Evolutionary conservation across 306 rosid species (phyloP).

Genomic region (Clitoria ternatea): DNA sequence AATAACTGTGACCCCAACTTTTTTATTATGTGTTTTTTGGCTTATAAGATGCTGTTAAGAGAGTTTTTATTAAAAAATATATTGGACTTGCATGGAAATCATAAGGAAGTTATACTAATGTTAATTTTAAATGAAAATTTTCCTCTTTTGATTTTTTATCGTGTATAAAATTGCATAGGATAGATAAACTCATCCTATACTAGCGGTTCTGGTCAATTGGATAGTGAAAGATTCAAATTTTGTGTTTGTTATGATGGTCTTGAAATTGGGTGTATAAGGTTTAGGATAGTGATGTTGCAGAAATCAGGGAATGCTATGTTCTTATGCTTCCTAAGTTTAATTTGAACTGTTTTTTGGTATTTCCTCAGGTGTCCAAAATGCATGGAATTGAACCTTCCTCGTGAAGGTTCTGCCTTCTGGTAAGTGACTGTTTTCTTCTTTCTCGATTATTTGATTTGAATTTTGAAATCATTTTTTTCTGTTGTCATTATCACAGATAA

Average conservation of each 20-base stretch:
- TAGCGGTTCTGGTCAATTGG: background rate
- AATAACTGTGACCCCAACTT: background rate
- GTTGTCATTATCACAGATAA: background rate
- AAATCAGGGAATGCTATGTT: background rate
- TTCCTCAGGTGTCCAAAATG: constrained; percentile 87
- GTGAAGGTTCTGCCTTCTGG: constrained; percentile 91
- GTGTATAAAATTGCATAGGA: too few species aligned
- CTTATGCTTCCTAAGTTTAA: background rate
- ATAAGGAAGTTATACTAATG: too few species aligned
- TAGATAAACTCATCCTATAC: too few species aligned
- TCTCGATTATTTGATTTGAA: background rate
- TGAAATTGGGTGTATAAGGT: background rate
- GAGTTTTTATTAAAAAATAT: too few species aligned
- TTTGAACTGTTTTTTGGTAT: background rate
- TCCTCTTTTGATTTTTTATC: too few species aligned
- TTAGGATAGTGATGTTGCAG: background rate
- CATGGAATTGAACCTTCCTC: constrained; percentile 84
- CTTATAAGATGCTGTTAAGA: background rate
- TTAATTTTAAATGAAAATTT: too few species aligned
- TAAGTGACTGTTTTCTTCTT: constrained; percentile 38
- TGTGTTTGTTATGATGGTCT: background rate
- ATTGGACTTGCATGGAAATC: too few species aligned
- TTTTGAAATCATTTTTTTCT: background rate
- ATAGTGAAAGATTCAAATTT: background rate
- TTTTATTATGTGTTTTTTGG: background rate